Base-by-base conservation (phyloP, 106 monocot genomes). In the Iris macrosiphon region DNA sequence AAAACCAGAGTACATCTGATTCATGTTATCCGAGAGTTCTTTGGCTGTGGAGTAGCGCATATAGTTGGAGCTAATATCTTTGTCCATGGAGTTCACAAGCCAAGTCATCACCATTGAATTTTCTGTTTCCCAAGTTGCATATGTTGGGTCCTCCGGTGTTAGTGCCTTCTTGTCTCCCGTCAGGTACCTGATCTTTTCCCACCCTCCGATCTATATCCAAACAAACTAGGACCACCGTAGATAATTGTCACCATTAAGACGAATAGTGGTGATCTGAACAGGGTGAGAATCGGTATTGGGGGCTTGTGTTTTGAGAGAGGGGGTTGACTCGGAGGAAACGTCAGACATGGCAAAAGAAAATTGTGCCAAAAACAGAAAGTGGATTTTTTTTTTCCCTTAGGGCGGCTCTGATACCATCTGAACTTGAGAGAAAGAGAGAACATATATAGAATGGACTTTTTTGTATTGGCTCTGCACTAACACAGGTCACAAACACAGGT, bases 231-330 rank as follows among this genome's bases (percentile, higher is more conserved):
- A 33, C 1, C 48, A 1, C 37, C 20, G n/a, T n/a, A 33, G 32
- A 33, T 66, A 49, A 51, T 1, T 37, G 30, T n/a, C 52, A n/a
- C n/a, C n/a, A 59, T 23, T 60, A 59, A 57, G 66, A 52, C 62
- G 31, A 4, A 31, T 3, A 35, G 19, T 57, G 22, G 42, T 60
- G 15, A 30, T 59, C 14, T 34, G 30, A 22, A 19, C 25, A 1
- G 17, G 14, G 6, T 18, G 24, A 35, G 11, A 28, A 6, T 49
- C n/a, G n/a, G n/a, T n/a, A n/a, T n/a, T n/a, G n/a, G n/a, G n/a
- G n/a, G n/a, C n/a, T n/a, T n/a, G n/a, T n/a, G n/a, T n/a, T n/a
- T n/a, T n/a, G n/a, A n/a, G n/a, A n/a, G n/a, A n/a, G n/a, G n/a
- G n/a, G n/a, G n/a, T n/a, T n/a, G n/a, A n/a, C n/a, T n/a, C n/a